Conservation (phyloP, 768 basidiomycete genomes). For the Cubamyces lactineus region DNA sequence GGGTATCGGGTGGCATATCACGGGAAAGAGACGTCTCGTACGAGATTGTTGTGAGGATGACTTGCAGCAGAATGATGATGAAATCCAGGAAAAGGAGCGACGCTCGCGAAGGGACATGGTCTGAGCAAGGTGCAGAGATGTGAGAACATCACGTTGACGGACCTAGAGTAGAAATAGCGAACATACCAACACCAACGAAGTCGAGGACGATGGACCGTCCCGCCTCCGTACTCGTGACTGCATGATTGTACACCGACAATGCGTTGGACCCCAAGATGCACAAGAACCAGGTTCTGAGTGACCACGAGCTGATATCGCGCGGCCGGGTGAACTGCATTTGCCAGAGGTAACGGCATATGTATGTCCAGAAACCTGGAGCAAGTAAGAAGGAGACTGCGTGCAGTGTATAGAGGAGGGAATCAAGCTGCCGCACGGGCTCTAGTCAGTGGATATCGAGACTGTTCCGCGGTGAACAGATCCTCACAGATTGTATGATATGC, state of each 20-base stretch:
- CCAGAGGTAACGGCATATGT: conserved; percentile 54
- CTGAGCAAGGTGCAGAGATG: conserved; percentile 23
- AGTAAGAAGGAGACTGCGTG: conserved; percentile 78
- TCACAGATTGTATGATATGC: conserved; percentile 36
- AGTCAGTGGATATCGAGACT: not conserved
- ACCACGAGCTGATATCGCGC: conserved; percentile 64
- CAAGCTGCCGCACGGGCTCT: conserved; percentile 49
- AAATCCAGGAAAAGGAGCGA: conserved; percentile 71
- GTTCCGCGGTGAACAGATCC: not conserved
- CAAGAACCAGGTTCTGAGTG: conserved; percentile 70
- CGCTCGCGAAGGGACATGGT: conserved; percentile 60
- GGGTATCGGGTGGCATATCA: conserved; percentile 44
- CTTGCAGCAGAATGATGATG: conserved; percentile 66
- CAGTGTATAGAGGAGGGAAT: conserved; percentile 71
- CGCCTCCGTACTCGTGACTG: conserved; percentile 51
- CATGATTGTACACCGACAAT: conserved; percentile 65
- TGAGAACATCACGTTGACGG: not conserved
- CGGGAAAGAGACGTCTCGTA: conserved; percentile 60
- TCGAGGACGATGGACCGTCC: conserved; percentile 73
- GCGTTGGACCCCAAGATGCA: conserved; percentile 61
- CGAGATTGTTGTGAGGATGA: conserved; percentile 66
- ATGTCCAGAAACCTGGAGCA: conserved; percentile 64
- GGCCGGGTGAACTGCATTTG: conserved; percentile 73
- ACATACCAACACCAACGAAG: conserved; percentile 77
- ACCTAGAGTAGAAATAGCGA: not conserved